Evolutionary conservation across 768 basidiomycete species (phyloP).

Genomic region (Mycena polygramma): DNA sequence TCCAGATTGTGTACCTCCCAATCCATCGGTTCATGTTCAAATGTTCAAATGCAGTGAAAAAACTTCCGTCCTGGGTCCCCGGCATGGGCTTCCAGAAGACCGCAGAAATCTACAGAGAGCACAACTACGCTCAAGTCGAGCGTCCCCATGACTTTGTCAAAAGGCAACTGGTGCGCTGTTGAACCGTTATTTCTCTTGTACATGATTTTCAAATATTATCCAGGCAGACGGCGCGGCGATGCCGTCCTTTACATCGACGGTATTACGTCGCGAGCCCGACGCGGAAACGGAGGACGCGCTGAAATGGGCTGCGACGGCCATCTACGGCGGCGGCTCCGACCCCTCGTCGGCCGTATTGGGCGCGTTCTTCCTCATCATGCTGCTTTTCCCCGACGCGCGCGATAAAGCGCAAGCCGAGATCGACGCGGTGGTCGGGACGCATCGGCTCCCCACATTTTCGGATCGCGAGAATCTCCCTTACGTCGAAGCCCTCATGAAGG

Average conservation of each 20-base stretch:
- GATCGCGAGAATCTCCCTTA: conserved; percentile 48
- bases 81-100: conserved; percentile 54
- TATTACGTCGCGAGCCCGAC: conserved; percentile 50
- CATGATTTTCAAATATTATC: not conserved
- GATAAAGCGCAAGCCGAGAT: conserved; percentile 50
- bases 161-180: conserved; percentile 45
- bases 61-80: conserved; percentile 61
- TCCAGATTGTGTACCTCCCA: not conserved
- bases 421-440: conserved; percentile 46
- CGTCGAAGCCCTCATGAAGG: conserved; percentile 47
- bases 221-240: conserved; percentile 53
- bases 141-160: conserved; percentile 56
- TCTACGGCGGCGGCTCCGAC: conserved; percentile 51
- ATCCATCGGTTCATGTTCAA: not conserved
- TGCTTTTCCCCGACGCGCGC: conserved; percentile 46
- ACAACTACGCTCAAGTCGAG: conserved; percentile 49
- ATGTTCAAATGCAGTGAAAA: conserved; percentile 46
- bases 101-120: conserved; percentile 49
- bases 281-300: conserved; percentile 54
- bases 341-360: conserved; percentile 44
- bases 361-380: conserved; percentile 49
- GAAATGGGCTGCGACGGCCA: conserved; percentile 51
- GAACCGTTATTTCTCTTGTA: not conserved
- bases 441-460: conserved; percentile 47
- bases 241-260: conserved; percentile 57